Conservation (phyloP, 495 filamentous ascomycete species). For the Aspergillus panamensis region DNA sequence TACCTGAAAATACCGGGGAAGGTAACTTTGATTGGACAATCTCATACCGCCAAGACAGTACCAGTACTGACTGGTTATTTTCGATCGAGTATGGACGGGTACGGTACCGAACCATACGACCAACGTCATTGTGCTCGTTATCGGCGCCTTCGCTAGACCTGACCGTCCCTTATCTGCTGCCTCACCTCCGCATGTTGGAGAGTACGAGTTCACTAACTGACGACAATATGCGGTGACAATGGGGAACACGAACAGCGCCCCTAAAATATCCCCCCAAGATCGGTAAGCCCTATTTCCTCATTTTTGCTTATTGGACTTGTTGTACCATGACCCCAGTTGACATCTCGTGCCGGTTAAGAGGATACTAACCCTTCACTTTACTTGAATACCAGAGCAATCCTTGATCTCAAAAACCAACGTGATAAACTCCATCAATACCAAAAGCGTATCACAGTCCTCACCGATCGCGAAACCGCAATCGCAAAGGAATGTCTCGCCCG, state of each 20-base stretch:
- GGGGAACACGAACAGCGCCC: conserved; percentile 63
- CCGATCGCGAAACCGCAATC: conserved; percentile 74
- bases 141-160: neutral
- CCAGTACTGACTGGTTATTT: neutral
- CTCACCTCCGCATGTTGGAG: neutral
- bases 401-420: conserved; percentile 95
- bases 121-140: neutral
- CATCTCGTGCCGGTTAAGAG: neutral
- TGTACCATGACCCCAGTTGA: conserved; percentile 2
- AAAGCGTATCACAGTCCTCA: conserved; percentile 77
- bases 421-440: conserved; percentile 96
- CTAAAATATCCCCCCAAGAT: conserved; percentile 71
- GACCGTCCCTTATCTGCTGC: neutral
- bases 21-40: neutral
- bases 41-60: neutral
- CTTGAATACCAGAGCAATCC: conserved; percentile 64
- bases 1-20: neutral
- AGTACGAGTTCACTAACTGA: conserved; percentile 5
- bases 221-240: conserved; percentile 48
- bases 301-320: neutral
- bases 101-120: neutral
- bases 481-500: conserved; percentile 74
- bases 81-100: too few species aligned
- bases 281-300: conserved; percentile 43
- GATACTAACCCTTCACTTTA: conserved; percentile 4